Evolutionary conservation across 768 basidiomycete species (phyloP).

Genomic region (Termitomyces sp.): DNA sequence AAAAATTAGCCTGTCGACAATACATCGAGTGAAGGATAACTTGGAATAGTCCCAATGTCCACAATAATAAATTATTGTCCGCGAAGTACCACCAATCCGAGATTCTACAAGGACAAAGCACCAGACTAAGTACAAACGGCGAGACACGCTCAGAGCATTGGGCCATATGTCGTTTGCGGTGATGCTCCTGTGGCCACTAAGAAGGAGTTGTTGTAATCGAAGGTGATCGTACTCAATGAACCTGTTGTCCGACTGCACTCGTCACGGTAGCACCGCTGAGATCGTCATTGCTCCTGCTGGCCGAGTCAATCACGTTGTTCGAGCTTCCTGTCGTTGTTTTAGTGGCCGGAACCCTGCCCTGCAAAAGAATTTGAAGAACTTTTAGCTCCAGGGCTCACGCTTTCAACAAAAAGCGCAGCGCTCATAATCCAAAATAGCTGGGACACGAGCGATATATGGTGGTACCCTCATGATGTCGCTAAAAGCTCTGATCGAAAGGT

Average conservation of each 20-base stretch:
- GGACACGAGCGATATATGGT: too few species aligned
- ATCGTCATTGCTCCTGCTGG: background rate
- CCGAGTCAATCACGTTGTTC: background rate
- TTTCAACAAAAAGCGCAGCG: constrained; percentile 24
- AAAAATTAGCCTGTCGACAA: background rate
- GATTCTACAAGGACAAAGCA: background rate
- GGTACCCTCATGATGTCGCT: too few species aligned
- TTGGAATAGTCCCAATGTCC: background rate
- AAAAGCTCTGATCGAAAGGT: too few species aligned
- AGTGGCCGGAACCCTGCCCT: background rate
- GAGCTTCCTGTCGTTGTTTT: background rate
- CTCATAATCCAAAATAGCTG: constrained; percentile 13
- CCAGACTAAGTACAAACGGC: background rate
- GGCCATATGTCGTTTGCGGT: background rate
- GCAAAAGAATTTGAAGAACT: background rate
- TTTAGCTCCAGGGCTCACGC: constrained; percentile 2
- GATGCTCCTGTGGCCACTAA: background rate
- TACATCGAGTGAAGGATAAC: too few species aligned
- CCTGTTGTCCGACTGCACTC: background rate
- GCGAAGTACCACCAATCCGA: too few species aligned
- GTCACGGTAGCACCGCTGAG: background rate
- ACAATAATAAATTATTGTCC: background rate
- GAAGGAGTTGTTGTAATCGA: background rate
- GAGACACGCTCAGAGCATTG: background rate
- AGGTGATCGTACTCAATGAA: background rate